Evolutionary conservation across 148 eudicot genomes (phyloP).

Genomic region (Fallopia convolvulus): DNA sequence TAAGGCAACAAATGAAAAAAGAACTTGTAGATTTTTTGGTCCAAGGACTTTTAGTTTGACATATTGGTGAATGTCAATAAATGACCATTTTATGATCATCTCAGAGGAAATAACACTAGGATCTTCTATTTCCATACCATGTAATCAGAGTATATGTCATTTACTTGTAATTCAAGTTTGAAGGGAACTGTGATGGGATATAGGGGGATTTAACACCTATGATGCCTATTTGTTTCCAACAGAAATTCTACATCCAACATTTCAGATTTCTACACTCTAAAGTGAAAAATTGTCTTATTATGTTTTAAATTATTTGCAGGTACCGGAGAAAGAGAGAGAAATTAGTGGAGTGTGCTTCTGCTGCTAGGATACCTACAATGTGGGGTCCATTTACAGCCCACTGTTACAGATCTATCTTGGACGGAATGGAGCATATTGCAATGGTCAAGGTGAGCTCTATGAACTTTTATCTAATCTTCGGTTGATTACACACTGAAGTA

Average conservation of each 20-base stretch:
- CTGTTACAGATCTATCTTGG: constrained; percentile 52
- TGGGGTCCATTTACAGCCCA: constrained; percentile 65
- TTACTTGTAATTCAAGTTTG: neutral
- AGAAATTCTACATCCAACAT: neutral
- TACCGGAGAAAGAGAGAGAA: constrained; percentile 60
- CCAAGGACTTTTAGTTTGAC: neutral
- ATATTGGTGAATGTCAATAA: neutral
- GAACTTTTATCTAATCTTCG: neutral
- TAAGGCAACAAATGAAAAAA: neutral
- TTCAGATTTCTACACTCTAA: neutral
- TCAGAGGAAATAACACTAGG: neutral
- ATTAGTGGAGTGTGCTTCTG: constrained; percentile 50
- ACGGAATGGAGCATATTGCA: constrained; percentile 67
- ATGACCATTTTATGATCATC: neutral
- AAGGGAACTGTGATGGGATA: neutral
- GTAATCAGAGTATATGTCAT: neutral
- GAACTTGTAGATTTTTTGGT: no score
- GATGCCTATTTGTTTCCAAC: neutral
- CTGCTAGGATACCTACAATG: constrained; percentile 62
- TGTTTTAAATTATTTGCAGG: constrained; percentile 19
- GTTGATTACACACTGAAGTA: neutral
- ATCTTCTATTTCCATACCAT: neutral
- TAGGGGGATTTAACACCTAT: neutral
- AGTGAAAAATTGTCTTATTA: neutral
- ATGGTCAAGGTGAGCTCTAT: constrained; percentile 57